Evolutionary conservation across 2,329 filamentous ascomycete species (phyloP), one percentile per base, ranked within the genome.

Genomic region (Aureobasidium mangrovei): DNA sequence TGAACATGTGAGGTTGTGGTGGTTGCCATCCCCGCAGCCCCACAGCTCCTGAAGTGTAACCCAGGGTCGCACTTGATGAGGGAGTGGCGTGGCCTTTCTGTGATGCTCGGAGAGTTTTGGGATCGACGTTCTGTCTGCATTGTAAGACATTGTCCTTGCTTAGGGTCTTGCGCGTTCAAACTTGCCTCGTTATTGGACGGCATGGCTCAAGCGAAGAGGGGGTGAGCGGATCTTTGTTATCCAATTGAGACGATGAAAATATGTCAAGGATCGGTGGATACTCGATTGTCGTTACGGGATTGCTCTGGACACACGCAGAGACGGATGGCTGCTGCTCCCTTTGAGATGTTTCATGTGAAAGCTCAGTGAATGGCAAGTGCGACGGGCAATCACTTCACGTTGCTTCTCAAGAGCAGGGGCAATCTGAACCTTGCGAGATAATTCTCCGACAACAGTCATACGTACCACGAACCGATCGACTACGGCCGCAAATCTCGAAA

Each of bases 1-100:
- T 24, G 7, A 55, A 55, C 29, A 55, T 43, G 44, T 55, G 53
- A 40, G 53, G 44, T 26, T 49, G 53, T n/a, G 53, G 53, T 26
- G 43, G 38, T 3, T 48, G 39, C 53, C 53, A 49, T 31, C 44
- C 32, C 7, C 32, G 43, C 28, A 55, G 27, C 3, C 44, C 43
- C 24, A 47, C 9, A 43, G 27, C 6, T 8, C 38, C 53, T n/a
- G 53, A 36, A n/a, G 32, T 32, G 26, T 43, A 43, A 28, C 38
- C 47, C 41, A 41, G 35, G 32, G 47, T 28, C 10, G 47, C 42
- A 28, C 29, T 42, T 7, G 47, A 35, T 18, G 47, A 27, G 10
- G n/a, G 18, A 12, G 31, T 38, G 40, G 12, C 27, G 27, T 42
- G 41, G 38, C 29, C 38, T 3, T 28, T 51, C 4, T 53, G 49